Evolutionary conservation across 306 rosid species (phyloP).

Genomic region (Inga leiocalycina): DNA sequence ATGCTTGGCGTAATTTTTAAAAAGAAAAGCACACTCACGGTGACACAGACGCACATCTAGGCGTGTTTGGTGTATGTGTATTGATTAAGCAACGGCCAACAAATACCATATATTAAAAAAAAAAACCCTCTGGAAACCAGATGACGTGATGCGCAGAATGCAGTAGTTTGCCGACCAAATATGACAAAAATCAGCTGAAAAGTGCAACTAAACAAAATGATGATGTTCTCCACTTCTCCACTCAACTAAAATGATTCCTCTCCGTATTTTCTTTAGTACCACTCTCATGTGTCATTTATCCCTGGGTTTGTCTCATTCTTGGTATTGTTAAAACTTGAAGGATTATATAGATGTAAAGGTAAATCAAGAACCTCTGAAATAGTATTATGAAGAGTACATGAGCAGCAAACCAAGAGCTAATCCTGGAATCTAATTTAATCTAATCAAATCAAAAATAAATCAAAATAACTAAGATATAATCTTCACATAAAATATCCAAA

Average conservation of each 20-base stretch:
- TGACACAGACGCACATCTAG: neutral
- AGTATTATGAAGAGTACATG: no score
- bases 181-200: conserved; percentile 25
- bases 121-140: neutral
- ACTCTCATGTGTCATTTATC: neutral
- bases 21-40: neutral
- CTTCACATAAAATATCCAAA: no score
- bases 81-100: neutral
- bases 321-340: neutral
- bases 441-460: no score
- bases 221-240: neutral
- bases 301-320: neutral
- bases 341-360: no score
- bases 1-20: neutral
- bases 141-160: conserved; percentile 7
- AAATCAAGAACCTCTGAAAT: no score
- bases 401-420: no score
- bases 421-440: no score
- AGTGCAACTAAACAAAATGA: conserved; percentile 19
- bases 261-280: neutral
- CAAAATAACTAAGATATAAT: no score
- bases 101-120: neutral
- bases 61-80: neutral
- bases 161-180: conserved; percentile 22
- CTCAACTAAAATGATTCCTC: neutral